Evolutionary conservation across 2,329 filamentous ascomycete genomes (phyloP).

Genomic region (Talaromyces islandicus): DNA sequence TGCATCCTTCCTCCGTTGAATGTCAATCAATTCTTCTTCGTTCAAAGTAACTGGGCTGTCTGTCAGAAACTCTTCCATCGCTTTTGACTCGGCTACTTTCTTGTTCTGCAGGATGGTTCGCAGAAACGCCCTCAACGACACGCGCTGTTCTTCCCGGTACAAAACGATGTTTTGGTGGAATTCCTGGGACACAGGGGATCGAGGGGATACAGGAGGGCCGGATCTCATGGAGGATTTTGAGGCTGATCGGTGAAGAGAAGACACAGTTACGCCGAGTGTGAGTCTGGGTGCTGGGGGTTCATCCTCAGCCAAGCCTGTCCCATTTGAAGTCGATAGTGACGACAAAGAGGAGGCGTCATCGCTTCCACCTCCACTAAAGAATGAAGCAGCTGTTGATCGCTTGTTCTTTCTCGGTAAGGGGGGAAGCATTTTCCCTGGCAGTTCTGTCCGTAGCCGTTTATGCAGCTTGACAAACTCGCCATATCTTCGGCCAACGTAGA

Average conservation of each 20-base stretch:
- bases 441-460: slow-evolving; percentile 71
- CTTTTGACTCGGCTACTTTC: slow-evolving; percentile 73
- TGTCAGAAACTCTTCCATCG: slow-evolving; percentile 79
- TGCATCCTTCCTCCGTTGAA: slow-evolving; percentile 69
- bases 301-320: slow-evolving; percentile 32
- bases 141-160: slow-evolving; percentile 81
- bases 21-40: slow-evolving; percentile 79
- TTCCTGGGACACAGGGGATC: slow-evolving; percentile 38
- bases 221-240: slow-evolving; percentile 25
- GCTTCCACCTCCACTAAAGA: slow-evolving; percentile 58
- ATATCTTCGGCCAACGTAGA: slow-evolving; percentile 78
- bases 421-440: slow-evolving; percentile 85
- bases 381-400: slow-evolving; percentile 58
- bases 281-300: slow-evolving; percentile 7
- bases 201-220: slow-evolving; percentile 15
- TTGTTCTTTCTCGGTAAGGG: slow-evolving; percentile 90
- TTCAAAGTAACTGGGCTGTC: slow-evolving; percentile 65
- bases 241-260: slow-evolving; percentile 22
- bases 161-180: slow-evolving; percentile 53
- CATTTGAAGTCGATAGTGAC: slow-evolving; percentile 66
- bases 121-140: slow-evolving; percentile 87
- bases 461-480: slow-evolving; percentile 80
- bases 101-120: slow-evolving; percentile 78
- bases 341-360: slow-evolving; percentile 77
- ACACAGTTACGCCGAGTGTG: slow-evolving; percentile 20